Evolutionary conservation across 352 stramenopile species (phyloP), one percentile per base, ranked within the genome.

Genomic region (Blastocystis sp.): DNA sequence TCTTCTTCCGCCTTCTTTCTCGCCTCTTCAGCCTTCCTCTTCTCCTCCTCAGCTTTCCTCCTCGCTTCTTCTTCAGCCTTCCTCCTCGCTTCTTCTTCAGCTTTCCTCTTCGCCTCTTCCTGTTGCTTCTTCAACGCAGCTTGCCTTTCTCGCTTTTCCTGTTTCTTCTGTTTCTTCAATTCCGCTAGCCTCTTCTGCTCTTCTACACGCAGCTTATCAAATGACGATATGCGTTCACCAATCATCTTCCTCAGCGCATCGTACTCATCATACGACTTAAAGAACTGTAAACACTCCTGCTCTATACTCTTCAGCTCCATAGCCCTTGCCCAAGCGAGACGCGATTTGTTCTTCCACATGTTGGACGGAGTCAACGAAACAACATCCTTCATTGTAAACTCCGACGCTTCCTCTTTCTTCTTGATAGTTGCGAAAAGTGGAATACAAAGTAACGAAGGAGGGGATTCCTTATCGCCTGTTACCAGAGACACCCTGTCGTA

Each of bases 61-160:
- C n/a, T 56, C 32, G n/a, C 64, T 56, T 46, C 49, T 18, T n/a
- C 9, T 8, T 54, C 7, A 21, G 9, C 44, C 38, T 18, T 1
- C 18, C 18, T 18, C 32, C n/a, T 56, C 27, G 16, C 40, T 29
- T 8, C 24, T 56, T 61, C 9, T 49, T 46, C 61, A 40, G 0
- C 11, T 1, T 44, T n/a, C 1, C 14, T 72, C 38, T 36, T 72
- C 36, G 14, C n/a, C 4, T 72, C 38, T 65, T 44, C 69, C 32
- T 79, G 38, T 44, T 57, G 27, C 46, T 79, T 79, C 64, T 72
- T 44, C 24, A n/a, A 65, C n/a, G 29, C 64, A 7, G 18, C 59
- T 44, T 46, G 34, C n/a, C 36, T 72, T n/a, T 0, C 61, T 51
- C 64, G 7, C 34, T 71, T 79, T 1, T 0, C 54, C 34, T 73